A percentile compares a stretch with the other conserved stretches of the same genome.
Conservation (phyloP, 2,329 filamentous ascomycete species). For the Drechslerella coelobrocha region DNA sequence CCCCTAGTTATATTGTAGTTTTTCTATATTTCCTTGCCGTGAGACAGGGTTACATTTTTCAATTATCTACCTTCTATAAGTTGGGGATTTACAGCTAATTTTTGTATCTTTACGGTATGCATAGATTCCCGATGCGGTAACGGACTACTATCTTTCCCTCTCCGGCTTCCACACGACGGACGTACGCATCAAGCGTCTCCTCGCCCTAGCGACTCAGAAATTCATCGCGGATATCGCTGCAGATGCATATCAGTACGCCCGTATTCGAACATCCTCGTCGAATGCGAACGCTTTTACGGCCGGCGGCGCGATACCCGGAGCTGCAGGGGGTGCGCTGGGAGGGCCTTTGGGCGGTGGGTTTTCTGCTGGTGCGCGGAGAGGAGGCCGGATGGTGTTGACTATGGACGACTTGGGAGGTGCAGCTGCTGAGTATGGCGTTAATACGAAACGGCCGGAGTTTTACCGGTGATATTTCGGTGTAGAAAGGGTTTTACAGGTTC, state of each 20-base stretch:
- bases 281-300: slow-evolving; percentile 78
- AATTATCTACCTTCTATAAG: not conserved
- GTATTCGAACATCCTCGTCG: slow-evolving; percentile 86
- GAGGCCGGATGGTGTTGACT: slow-evolving; percentile 90
- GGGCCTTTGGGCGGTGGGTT: slow-evolving; percentile 64
- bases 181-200: slow-evolving; percentile 84
- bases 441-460: slow-evolving; percentile 96
- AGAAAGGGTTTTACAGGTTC: not conserved
- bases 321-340: slow-evolving; percentile 63
- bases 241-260: slow-evolving; percentile 96
- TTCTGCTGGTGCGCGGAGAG: slow-evolving; percentile 80
- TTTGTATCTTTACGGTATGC: not conserved
- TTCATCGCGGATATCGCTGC: slow-evolving; percentile 98
- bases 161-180: slow-evolving; percentile 92
- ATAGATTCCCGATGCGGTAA: slow-evolving; percentile 95
- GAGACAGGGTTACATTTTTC: too few relatives aligned
- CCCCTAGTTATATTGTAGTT: slow-evolving; percentile 1
- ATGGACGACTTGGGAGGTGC: slow-evolving; percentile 99
- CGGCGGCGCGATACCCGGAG: slow-evolving; percentile 66
- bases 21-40: not conserved
- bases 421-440: slow-evolving; percentile 95
- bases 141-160: slow-evolving; percentile 95
- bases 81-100: not conserved
- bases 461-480: slow-evolving; percentile 69
- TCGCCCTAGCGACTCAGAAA: slow-evolving; percentile 97